Evolutionary conservation across 768 basidiomycete species (phyloP), one percentile per base, ranked within the genome.

Genomic region (Pleurotus citrinopileatus): DNA sequence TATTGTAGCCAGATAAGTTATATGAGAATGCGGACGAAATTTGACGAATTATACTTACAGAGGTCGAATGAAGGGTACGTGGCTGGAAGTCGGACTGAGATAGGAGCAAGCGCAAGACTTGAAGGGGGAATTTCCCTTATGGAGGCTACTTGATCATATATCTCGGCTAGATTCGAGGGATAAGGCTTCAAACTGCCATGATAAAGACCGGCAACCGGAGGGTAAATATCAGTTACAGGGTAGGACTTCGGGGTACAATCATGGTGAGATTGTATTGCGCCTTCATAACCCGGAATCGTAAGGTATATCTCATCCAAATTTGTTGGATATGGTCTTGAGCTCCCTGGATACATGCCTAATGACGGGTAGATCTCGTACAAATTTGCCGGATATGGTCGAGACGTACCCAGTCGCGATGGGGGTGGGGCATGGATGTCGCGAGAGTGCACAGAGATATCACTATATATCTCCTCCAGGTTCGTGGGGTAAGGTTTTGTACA

Each of bases 41-140:
- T n/a, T n/a, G n/a, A n/a, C n/a, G n/a, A n/a, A n/a, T n/a, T n/a
- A 50, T 12, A 59, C 75, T 59, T 55, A 75, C 74, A 73, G 6
- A 74, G 61, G 53, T 67, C 54, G 36, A 72, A 54, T 29, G 52
- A 32, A 20, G 61, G 64, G 43, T 63, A 66, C 9, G 20, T 52
- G 42, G 47, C 20, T 13, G 48, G 56, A 45, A 42, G 37, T 37
- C 17, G 19, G 36, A 56, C 15, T 27, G 60, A 48, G 4, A 53
- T 32, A 13, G n/a, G 42, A 3, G 46, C 44, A 2, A 46, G 47
- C 25, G 57, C 51, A 10, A 25, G 5, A 43, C 19, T 45, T 26
- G 57, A 43, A 1, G n/a, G n/a, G n/a, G n/a, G n/a, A n/a, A n/a
- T n/a, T n/a, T n/a, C 3, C 23, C 12, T 10, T 3, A 27, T 13